These are phyloP conservation scores for Sechiopsis laciniata DNA, from an alignment of 306 rosid species.

Conservation along the genomic window DNA sequence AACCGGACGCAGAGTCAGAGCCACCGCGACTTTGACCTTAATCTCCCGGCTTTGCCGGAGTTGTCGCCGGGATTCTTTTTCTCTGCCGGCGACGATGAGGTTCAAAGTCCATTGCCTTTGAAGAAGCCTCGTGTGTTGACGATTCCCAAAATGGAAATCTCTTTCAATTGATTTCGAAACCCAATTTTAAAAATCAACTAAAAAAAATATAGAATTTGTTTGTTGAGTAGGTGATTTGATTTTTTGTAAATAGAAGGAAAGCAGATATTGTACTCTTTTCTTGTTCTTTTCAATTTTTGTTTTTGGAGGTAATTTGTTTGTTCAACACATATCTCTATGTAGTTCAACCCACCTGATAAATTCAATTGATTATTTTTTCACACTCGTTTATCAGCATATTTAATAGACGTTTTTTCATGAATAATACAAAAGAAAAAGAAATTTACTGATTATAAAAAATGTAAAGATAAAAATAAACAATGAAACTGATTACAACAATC, in stretches of 20 bases:
- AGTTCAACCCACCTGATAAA: background rate
- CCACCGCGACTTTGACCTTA: slow-evolving; percentile 71
- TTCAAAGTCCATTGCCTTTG: slow-evolving; percentile 69
- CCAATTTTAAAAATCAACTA: background rate
- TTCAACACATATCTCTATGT: background rate
- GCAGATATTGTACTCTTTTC: too few relatives aligned
- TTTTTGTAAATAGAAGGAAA: background rate
- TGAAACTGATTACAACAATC: too few relatives aligned
- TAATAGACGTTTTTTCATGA: too few relatives aligned
- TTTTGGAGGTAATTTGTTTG: too few relatives aligned
- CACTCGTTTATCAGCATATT: background rate
- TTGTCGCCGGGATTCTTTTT: slow-evolving; percentile 33
- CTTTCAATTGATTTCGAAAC: slow-evolving; percentile 7
- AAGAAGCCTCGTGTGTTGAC: slow-evolving; percentile 58
- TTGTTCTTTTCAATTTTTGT: too few relatives aligned
- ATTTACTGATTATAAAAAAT: too few relatives aligned
- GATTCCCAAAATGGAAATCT: slow-evolving; percentile 42
- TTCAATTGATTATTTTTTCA: slow-evolving; percentile 17
- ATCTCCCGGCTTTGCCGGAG: slow-evolving; percentile 79
- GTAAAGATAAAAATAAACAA: too few relatives aligned
- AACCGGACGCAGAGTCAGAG: slow-evolving; percentile 6
- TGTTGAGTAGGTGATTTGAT: background rate
- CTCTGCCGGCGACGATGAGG: slow-evolving; percentile 65
- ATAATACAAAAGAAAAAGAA: too few relatives aligned
- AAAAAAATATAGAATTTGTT: slow-evolving; percentile 1